These are phyloP conservation scores for Colletotrichum caudatum DNA, from an alignment of 2,329 filamentous ascomycete species.

Conservation along the genomic window DNA sequence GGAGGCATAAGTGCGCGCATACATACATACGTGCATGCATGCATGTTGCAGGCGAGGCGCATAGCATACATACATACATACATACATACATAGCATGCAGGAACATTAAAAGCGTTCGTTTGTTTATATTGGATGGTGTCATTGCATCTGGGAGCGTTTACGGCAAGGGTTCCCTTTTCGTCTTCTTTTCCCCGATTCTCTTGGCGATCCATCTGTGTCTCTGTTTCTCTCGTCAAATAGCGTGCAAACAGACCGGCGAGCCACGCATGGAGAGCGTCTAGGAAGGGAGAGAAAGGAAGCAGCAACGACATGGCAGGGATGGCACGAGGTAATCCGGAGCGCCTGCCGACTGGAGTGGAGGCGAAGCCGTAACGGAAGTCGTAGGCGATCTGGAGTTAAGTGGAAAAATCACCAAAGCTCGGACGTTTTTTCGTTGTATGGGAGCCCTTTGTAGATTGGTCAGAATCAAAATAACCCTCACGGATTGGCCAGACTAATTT, in stretches of 20 bases:
- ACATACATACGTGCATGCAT: no score
- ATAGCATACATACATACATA: no score
- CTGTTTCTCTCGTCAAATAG: not conserved
- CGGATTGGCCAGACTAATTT: no score
- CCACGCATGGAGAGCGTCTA: not conserved
- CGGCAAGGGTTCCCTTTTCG: not conserved
- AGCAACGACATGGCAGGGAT: not conserved
- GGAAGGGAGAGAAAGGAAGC: not conserved
- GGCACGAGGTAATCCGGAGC: no score
- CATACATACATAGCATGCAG: not conserved
- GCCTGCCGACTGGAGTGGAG: no score
- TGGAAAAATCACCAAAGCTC: no score
- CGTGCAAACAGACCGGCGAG: conserved; percentile 6
- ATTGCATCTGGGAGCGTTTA: conserved; percentile 10
- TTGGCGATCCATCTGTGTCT: not conserved
- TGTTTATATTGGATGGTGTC: conserved; percentile 1
- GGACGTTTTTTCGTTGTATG: no score
- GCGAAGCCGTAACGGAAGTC: no score
- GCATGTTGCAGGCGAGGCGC: not conserved
- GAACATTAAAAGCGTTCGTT: not conserved
- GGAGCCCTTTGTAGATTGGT: no score
- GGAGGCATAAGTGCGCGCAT: no score
- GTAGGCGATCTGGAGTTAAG: no score
- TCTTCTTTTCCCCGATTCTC: not conserved
- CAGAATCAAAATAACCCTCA: no score